A percentile compares a stretch with the other conserved stretches of the same genome.
phyloP scores from a whole-genome alignment of 1,139 yeast genomes.

The Saccharomyces pastorianus region DNA sequence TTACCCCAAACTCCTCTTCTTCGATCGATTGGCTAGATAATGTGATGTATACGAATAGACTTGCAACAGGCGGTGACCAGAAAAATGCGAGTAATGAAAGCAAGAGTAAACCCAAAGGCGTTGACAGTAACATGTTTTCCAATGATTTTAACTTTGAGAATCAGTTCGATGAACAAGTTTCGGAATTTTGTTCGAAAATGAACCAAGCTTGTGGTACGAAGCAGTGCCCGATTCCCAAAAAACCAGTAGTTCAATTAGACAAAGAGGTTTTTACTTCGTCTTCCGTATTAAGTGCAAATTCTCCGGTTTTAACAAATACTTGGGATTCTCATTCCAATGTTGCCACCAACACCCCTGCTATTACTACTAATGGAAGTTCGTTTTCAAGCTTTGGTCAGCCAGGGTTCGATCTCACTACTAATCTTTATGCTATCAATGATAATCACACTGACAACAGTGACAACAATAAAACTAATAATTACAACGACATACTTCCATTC shows the following conservation, averaged over 20 bases:
- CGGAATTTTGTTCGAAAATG: conserved; percentile 66
- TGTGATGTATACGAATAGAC: conserved; percentile 1
- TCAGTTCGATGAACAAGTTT: conserved; percentile 42
- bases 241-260: conserved; percentile 1
- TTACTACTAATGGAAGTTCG: conserved; percentile 1
- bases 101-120: neutral
- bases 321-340: conserved; percentile 8
- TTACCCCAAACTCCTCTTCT: conserved; percentile 11
- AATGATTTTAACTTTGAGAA: conserved; percentile 34
- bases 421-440: neutral
- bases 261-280: neutral
- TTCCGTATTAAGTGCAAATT: neutral
- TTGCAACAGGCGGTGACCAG: neutral
- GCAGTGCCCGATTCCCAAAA: conserved; percentile 57
- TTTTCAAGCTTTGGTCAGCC: conserved; percentile 11
- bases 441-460: neutral
- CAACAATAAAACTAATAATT: neutral
- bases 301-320: conserved; percentile 5
- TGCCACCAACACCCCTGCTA: conserved; percentile 6
- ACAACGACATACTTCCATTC: neutral
- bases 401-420: conserved; percentile 4
- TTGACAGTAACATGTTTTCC: conserved; percentile 15
- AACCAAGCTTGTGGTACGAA: conserved; percentile 81
- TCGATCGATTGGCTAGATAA: conserved; percentile 23
- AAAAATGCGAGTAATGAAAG: no score